Evolutionary conservation across 805 yeast genomes (phyloP).

Genomic region (Sugiyamaella americana): DNA sequence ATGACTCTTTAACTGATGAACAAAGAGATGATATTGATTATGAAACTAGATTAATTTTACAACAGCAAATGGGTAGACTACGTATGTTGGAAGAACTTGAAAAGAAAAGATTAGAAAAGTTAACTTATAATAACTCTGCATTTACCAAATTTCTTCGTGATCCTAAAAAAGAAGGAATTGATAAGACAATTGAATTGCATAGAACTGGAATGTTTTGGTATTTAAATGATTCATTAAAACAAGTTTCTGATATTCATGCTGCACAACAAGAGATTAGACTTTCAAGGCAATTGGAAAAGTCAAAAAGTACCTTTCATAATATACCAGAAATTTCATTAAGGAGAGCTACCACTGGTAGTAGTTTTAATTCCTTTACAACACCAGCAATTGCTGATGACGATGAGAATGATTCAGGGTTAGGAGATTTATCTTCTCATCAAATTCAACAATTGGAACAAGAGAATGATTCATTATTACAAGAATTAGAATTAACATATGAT

Average conservation of each 20-base stretch:
- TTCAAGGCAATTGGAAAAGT: conserved; percentile 25
- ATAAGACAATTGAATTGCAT: conserved; percentile 29
- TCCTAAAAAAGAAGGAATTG: conserved; percentile 24
- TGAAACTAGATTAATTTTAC: conserved; percentile 33
- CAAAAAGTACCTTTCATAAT: conserved; percentile 18
- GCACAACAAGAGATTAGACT: conserved; percentile 33
- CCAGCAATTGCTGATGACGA: neutral
- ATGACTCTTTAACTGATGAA: conserved; percentile 28
- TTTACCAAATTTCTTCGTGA: conserved; percentile 21
- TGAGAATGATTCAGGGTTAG: neutral
- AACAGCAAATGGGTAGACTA: conserved; percentile 28
- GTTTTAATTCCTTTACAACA: neutral
- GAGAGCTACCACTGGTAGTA: neutral
- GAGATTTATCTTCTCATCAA: conserved; percentile 16
- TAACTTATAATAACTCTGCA: conserved; percentile 12
- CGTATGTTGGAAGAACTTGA: conserved; percentile 28
- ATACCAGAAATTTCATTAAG: conserved; percentile 5
- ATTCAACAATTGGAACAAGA: conserved; percentile 31
- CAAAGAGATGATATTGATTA: conserved; percentile 37
- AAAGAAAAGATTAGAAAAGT: conserved; percentile 17
- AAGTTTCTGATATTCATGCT: conserved; percentile 29
- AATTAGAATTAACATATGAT: conserved; percentile 31
- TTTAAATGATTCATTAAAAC: conserved; percentile 29
- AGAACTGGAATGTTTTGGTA: conserved; percentile 34
- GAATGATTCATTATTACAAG: conserved; percentile 33